Evolutionary conservation across 176 grass and related monocot genomes (phyloP), one percentile per base, ranked within the genome.

Genomic region (Avena atlantica): DNA sequence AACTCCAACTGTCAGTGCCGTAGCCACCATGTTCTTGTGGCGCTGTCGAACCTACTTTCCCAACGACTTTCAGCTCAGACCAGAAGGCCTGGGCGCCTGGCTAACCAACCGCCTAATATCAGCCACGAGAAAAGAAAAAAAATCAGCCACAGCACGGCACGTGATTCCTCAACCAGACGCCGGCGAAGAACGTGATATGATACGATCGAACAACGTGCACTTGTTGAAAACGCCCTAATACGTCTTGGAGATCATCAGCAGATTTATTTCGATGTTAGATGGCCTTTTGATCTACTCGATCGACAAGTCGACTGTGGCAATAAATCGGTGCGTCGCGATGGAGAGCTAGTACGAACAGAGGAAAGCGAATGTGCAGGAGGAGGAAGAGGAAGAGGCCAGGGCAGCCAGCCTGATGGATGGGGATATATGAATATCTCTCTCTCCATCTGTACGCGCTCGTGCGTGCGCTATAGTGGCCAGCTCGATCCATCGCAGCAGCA

Each of bases 401-500:
- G 15, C 31, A 23, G 74, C 74, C 74, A 77, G 74, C 74, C 50
- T 56, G 15, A 36, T 20, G 2, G 74, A 77, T 57, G 25, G 74
- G 74, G 74, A 76, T 76, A 76, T 76, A 74, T 73, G 45, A 48
- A 17, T 55, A 42, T 42, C 40, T 55, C 49, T 31, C 49, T 53
- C 49, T 31, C 49, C 49, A 77, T 77, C 74, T 77, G 74, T 77
- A 56, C 74, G 49, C 55, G 49, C 55, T 34, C 74, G 74, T 36
- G 49, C 48, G 50, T 31, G 74, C 74, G 56, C 74, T 77, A 77
- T 57, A 77, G 50, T 56, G 25, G 74, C 74, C 50, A 77, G 74
- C 74, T 77, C 74, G 74, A 77, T 77, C 74, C 74, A 77, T 77
- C 50, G 50, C 50, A 56, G 50, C 74, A 42, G 8, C 65, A 1